Base-by-base conservation (phyloP, 1,139 yeast species). In the Sugiyamaella paludigena region DNA sequence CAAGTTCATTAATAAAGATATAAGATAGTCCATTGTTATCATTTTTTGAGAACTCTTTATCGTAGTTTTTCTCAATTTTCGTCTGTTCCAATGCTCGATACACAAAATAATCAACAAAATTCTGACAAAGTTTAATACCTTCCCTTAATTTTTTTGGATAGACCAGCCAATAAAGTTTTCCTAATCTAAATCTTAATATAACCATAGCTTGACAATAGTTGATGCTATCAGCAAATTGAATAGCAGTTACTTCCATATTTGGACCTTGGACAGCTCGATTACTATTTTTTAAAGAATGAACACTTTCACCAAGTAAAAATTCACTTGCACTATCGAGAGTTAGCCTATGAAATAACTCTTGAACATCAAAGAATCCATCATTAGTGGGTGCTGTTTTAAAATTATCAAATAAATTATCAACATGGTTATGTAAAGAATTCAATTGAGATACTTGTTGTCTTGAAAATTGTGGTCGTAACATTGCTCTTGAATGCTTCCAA, bases 301-400 rank as follows among this genome's bases (percentile, higher is more conserved):
- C 77, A 8, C 79, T 72, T 58, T 75, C 79, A 10, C 84, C 84
- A 65, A 80, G 79, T 57, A 80, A 68, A 58, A 79, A 78, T 62
- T 80, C 83, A 12, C 83, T 75, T 4, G 84, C 78, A 24, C 80
- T 73, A 60, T 80, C 84, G 52, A 80, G 70, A 4, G 84, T 80
- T 43, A 80, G 66, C 51, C 66, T 65, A 64, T 74, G 79, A 60
- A 78, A 77, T 45, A 74, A 66, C 29, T 68, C 72, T 59, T 78
- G 83, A 29, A 78, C 61, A 54, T 80, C 81, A 53, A 78, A 68
- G 9, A 43, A 36, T n/a, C 51, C 53, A 29, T 47, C 42, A n/a
- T 36, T 31, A 7, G 36, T 35, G n/a, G 38, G 32, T 24, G 37
- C 40, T n/a, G 36, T 37, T 16, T 38, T 48, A 33, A 55, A 46